These are phyloP conservation scores for Thraustotheca clavata DNA, from an alignment of 352 stramenopile species.

Conservation along the genomic window DNA sequence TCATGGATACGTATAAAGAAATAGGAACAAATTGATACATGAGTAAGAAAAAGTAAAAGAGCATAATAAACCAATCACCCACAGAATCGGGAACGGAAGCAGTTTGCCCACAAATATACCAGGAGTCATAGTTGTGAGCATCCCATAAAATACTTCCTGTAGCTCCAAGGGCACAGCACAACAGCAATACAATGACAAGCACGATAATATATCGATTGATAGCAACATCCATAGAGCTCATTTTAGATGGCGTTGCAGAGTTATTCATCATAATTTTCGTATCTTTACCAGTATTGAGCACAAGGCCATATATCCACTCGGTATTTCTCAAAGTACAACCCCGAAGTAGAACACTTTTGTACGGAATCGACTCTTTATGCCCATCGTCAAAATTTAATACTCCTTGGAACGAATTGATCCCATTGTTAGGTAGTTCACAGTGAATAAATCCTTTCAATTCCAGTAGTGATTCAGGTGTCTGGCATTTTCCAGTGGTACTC, in stretches of 20 bases:
- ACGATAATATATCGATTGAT: slow-evolving; percentile 75
- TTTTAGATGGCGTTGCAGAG: slow-evolving; percentile 68
- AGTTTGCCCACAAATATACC: slow-evolving; percentile 44
- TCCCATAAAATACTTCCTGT: slow-evolving; percentile 57
- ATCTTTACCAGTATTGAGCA: slow-evolving; percentile 90
- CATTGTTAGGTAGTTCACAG: slow-evolving; percentile 81
- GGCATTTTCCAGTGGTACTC: slow-evolving; percentile 45
- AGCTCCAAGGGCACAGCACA: slow-evolving; percentile 52
- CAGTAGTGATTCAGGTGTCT: slow-evolving; percentile 32
- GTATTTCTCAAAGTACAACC: slow-evolving; percentile 91
- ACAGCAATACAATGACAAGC: slow-evolving; percentile 50
- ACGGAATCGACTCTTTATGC: slow-evolving; percentile 52
- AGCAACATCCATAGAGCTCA: slow-evolving; percentile 76
- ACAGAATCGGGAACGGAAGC: background rate
- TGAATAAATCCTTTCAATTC: slow-evolving; percentile 49
- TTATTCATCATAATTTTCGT: slow-evolving; percentile 92
- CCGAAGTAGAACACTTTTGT: slow-evolving; percentile 84
- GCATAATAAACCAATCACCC: slow-evolving; percentile 69
- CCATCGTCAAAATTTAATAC: slow-evolving; percentile 53
- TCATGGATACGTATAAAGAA: slow-evolving; percentile 96
- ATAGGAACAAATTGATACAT: slow-evolving; percentile 97
- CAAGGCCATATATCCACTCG: slow-evolving; percentile 84
- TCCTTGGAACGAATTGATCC: slow-evolving; percentile 88
- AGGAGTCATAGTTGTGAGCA: slow-evolving; percentile 29
- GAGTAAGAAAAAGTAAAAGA: slow-evolving; percentile 93